Evolutionary conservation across 169 alveolate species (phyloP), one percentile per base, ranked within the genome.

Genomic region (Plasmodium relictum): DNA sequence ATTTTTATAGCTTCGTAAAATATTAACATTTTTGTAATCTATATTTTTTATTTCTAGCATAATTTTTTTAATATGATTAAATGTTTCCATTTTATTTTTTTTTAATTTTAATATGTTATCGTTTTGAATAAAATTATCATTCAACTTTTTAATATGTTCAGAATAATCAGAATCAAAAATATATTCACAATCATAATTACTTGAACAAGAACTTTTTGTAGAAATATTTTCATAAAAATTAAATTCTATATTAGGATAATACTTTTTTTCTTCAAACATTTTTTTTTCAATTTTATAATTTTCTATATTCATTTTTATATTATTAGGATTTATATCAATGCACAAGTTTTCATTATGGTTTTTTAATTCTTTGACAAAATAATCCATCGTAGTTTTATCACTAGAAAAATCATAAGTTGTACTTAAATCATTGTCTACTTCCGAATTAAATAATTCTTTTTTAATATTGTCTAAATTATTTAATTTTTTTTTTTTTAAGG

Each of bases 61-160:
- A 48, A 86, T 59, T 45, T 69, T 86, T 59, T 86, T 86, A n/a
- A 86, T 86, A 63, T 45, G 31, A 14, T 71, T 70, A 63, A 86
- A 44, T 24, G 92, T 86, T 54, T 86, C 92, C 6, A 86, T 42
- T 61, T 70, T 69, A 14, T 6, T 61, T 41, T 14, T 86, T 50
- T 86, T 69, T n/a, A 86, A 66, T 54, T 56, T 71, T 59, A 86
- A 41, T 6, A 86, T 70, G 39, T 70, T 26, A 48, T 66, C 61
- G 39, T 86, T 54, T 52, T 20, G 12, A 22, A 10, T 18, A 39
- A 58, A 37, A 42, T 39, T n/a, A 48, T n/a, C 12, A 56, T 56
- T 20, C 16, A 41, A 9, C 6, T 65, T 65, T 1, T n/a, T 37
- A 14, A 39, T 18, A 7, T 45, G 62, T 9, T 41, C 63, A 22